These are phyloP conservation scores for Xylaria digitata DNA, from an alignment of 2,329 filamentous ascomycete species.

Conservation along the genomic window DNA sequence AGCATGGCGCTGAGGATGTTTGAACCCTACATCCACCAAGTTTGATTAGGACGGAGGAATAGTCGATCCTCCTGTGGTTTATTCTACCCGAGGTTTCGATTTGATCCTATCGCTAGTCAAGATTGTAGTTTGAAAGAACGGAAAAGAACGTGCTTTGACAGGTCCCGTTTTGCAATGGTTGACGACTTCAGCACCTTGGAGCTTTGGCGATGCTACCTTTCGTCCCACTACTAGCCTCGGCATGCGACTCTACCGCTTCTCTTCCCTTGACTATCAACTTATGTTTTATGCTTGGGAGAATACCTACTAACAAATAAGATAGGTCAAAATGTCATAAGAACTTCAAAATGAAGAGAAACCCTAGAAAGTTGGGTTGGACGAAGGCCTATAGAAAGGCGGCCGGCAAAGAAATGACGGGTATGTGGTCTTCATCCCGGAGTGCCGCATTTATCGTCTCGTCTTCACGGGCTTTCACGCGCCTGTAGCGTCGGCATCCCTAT, in stretches of 20 bases:
- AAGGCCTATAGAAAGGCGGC: slow-evolving; percentile 65
- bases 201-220: not conserved
- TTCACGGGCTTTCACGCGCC: not conserved
- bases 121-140: not conserved
- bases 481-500: no score
- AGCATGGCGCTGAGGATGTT: not conserved
- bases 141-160: slow-evolving; percentile 9
- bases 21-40: not conserved
- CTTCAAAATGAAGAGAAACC: slow-evolving; percentile 88
- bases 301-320: slow-evolving; percentile 12
- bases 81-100: not conserved
- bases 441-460: not conserved
- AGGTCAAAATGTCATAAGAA: slow-evolving; percentile 44
- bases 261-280: no score
- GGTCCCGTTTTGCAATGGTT: not conserved
- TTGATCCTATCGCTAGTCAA: not conserved
- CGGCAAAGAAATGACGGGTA: slow-evolving; percentile 75
- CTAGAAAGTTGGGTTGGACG: slow-evolving; percentile 96
- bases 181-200: not conserved
- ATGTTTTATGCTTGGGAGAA: not conserved
- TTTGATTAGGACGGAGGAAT: not conserved
- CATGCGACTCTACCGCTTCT: not conserved
- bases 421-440: not conserved
- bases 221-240: not conserved
- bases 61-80: no score